These are phyloP conservation scores for Physcomitrellopsis africana DNA, from an alignment of 225 moss, liverwort and hornwort genomes.

Conservation along the genomic window DNA sequence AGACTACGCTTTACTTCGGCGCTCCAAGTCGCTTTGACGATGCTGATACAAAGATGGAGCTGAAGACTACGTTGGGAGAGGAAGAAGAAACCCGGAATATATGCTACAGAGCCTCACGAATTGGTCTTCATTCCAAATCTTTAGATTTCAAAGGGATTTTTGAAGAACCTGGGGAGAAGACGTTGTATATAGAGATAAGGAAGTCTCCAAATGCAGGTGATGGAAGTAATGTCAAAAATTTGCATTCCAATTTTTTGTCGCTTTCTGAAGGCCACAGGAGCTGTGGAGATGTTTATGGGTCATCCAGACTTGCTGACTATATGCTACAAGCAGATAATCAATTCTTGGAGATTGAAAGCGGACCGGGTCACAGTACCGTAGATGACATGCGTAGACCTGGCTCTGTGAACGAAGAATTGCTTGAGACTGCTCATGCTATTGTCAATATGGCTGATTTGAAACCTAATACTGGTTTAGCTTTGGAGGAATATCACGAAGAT, in stretches of 20 bases:
- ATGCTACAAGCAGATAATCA: conserved; percentile 50
- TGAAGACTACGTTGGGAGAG: conserved; percentile 48
- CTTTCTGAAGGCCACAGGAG: conserved; percentile 45
- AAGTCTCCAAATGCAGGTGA: conserved; percentile 41
- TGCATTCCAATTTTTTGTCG: conserved; percentile 44
- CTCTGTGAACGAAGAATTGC: conserved; percentile 53
- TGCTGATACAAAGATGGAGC: conserved; percentile 47
- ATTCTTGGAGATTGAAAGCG: conserved; percentile 52
- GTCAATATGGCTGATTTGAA: conserved; percentile 60
- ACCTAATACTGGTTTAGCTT: conserved; percentile 36
- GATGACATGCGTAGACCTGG: conserved; percentile 47
- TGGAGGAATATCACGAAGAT: conserved; percentile 43
- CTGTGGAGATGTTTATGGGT: conserved; percentile 46
- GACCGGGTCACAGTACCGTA: conserved; percentile 41
- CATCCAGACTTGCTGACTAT: conserved; percentile 46
- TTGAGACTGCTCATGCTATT: conserved; percentile 58
- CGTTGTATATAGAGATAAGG: conserved; percentile 46
- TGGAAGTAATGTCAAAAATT: conserved; percentile 31
- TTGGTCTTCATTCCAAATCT: conserved; percentile 27
- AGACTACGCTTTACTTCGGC: conserved; percentile 48
- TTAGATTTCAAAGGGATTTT: conserved; percentile 54
- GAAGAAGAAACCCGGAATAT: conserved; percentile 53
- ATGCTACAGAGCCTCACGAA: conserved; percentile 46
- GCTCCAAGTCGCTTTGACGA: conserved; percentile 47
- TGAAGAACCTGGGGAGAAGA: conserved; percentile 58